phyloP scores from a whole-genome alignment of 2,329 filamentous ascomycete genomes.

The Cercospora beticola region DNA sequence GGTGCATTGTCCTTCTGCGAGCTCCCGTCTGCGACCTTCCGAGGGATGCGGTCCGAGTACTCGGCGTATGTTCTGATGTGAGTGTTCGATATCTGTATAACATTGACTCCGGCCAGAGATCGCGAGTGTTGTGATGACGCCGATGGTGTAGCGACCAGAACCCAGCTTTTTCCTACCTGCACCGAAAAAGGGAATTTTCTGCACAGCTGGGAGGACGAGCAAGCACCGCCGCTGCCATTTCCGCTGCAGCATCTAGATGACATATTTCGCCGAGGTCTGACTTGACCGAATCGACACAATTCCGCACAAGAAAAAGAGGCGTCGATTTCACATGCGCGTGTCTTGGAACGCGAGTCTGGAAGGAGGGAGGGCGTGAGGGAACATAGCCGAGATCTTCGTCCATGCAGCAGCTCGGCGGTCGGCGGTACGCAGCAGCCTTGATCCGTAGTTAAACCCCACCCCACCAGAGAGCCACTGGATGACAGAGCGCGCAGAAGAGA shows the following conservation, averaged over 20 bases:
- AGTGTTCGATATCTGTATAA: neutral
- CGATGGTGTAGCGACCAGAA: neutral
- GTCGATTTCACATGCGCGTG: neutral
- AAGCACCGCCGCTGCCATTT: neutral
- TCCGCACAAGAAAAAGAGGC: neutral
- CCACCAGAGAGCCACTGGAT: neutral
- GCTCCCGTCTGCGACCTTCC: neutral
- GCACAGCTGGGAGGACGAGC: neutral
- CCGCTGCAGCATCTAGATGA: neutral
- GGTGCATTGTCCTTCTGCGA: neutral
- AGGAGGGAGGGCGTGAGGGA: neutral
- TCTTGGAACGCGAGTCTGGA: neutral
- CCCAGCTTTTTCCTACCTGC: neutral
- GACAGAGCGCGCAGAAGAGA: neutral
- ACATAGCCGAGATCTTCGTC: slow-evolving; percentile 2
- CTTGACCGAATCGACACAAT: neutral
- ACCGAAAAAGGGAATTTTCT: neutral
- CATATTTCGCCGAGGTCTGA: neutral
- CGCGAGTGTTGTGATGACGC: neutral
- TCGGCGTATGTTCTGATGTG: neutral
- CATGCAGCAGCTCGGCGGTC: neutral
- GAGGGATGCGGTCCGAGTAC: neutral
- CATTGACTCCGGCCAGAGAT: neutral
- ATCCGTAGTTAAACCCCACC: neutral
- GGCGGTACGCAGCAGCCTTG: neutral